Evolutionary conservation across 306 rosid genomes (phyloP).

Genomic region (Datisca glomerata): DNA sequence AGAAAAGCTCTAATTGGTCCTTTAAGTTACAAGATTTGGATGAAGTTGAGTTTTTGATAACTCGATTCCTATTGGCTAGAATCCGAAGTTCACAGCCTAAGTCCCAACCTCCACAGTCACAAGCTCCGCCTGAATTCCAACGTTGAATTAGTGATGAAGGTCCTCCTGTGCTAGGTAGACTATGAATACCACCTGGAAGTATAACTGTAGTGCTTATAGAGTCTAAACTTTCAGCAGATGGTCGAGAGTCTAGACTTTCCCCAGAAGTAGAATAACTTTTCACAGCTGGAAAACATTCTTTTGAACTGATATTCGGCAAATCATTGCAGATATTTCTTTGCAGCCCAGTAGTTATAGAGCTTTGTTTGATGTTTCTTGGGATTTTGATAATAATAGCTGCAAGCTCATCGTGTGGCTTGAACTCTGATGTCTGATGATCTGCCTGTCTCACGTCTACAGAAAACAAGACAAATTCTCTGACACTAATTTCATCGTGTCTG

Average conservation of each 20-base stretch:
- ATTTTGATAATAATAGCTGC: constrained; percentile 72
- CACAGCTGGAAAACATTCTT: constrained; percentile 17
- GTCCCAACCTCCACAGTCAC: constrained; percentile 99
- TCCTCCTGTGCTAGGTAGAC: constrained; percentile 87
- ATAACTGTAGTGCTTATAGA: constrained; percentile 46
- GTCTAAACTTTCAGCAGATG: constrained; percentile 15
- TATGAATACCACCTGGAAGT: constrained; percentile 83
- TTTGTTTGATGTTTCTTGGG: constrained; percentile 24
- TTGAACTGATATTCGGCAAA: constrained; percentile 8
- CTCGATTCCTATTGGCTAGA: constrained; percentile 39
- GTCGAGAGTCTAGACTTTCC: constrained; percentile 10
- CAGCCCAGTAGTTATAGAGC: constrained; percentile 12
- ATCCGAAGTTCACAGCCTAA: constrained; percentile 75
- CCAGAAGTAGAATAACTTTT: constrained; percentile 16
- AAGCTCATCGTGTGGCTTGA: constrained; percentile 75
- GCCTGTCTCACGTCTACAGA: constrained; percentile 51
- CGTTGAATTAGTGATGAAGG: constrained; percentile 92
- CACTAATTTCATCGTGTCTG: constrained; percentile 22
- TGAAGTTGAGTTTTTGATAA: constrained; percentile 23
- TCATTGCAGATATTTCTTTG: constrained; percentile 15
- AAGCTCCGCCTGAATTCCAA: constrained; percentile 87
- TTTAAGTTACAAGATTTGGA: constrained; percentile 20
- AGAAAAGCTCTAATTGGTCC: constrained; percentile 53
- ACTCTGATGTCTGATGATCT: constrained; percentile 42
- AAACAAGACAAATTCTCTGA: constrained; percentile 62